phyloP scores from a whole-genome alignment of 2,329 filamentous ascomycete species.

The Grosmannia huntii region DNA sequence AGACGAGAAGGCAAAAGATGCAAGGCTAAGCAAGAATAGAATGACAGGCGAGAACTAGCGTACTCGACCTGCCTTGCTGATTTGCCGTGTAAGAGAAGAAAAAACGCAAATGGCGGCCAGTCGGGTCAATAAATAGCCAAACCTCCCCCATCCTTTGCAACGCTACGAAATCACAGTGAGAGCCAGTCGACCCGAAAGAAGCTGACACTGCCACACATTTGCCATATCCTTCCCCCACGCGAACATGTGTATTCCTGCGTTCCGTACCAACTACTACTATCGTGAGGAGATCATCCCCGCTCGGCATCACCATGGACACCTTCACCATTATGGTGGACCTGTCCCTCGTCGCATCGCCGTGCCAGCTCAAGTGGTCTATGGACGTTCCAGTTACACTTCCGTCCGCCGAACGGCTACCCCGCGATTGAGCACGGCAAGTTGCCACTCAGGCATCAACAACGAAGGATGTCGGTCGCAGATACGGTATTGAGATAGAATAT shows the following conservation, averaged over 20 bases:
- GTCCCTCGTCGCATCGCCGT: background rate
- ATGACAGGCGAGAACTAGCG: background rate
- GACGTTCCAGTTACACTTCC: conserved; percentile 8
- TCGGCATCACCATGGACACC: conserved; percentile 12
- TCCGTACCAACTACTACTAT: conserved; percentile 38
- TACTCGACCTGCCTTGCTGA: no score
- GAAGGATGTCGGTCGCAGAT: conserved; percentile 8
- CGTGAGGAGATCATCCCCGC: conserved; percentile 37
- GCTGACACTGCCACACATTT: background rate
- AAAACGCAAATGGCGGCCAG: background rate
- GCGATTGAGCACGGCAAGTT: conserved; percentile 10
- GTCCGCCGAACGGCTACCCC: conserved; percentile 23
- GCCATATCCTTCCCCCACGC: background rate
- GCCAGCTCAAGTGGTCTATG: conserved; percentile 1
- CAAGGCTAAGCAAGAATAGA: background rate
- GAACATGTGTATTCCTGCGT: conserved; percentile 38
- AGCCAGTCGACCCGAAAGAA: background rate
- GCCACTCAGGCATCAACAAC: no score
- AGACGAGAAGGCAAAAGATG: background rate
- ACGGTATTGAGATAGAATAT: background rate
- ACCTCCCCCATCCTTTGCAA: no score
- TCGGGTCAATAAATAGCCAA: background rate
- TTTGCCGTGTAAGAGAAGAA: background rate
- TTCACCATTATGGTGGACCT: conserved; percentile 18
- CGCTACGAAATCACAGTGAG: background rate